Percentiles rank a stretch among this genome's conserved stretches.
Conservation (phyloP, 805 yeast species). For the Ogataea populi-albae region DNA sequence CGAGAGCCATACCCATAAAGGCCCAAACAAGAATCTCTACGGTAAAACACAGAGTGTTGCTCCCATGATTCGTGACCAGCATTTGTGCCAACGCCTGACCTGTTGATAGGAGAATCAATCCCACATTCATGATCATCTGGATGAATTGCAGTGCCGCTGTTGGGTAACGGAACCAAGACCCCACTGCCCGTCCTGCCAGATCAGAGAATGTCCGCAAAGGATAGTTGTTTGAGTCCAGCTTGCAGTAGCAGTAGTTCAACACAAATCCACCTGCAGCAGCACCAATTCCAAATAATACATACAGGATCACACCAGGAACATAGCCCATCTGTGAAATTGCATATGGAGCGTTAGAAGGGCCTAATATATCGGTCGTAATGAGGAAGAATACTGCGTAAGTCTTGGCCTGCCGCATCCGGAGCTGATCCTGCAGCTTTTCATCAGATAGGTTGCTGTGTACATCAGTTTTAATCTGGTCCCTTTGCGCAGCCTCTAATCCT, state of each 20-base stretch:
- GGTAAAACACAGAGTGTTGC: conserved; percentile 35
- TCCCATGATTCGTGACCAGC: conserved; percentile 24
- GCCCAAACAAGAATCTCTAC: conserved; percentile 43
- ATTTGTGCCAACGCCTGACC: conserved; percentile 44
- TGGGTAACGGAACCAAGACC: conserved; percentile 31
- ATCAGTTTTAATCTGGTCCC: conserved; percentile 7
- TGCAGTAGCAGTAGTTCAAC: conserved; percentile 35
- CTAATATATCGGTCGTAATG: conserved; percentile 47
- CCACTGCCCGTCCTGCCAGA: conserved; percentile 39
- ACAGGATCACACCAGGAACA: conserved; percentile 44
- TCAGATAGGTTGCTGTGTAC: conserved; percentile 10
- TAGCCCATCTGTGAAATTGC: conserved; percentile 43
- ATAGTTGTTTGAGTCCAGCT: conserved; percentile 40
- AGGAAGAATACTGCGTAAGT: conserved; percentile 39
- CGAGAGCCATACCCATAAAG: conserved; percentile 41
- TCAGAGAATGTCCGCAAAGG: conserved; percentile 44
- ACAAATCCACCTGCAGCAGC: conserved; percentile 44
- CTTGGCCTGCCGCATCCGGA: conserved; percentile 10
- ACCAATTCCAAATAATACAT: conserved; percentile 37
- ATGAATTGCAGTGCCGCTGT: conserved; percentile 39
- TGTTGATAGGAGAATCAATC: conserved; percentile 38
- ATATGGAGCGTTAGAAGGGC: conserved; percentile 46
- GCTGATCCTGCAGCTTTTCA: conserved; percentile 9
- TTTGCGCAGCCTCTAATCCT: conserved; percentile 10
- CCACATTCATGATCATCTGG: conserved; percentile 44